Percentiles rank a stretch among this genome's conserved stretches.
Conservation (phyloP, 768 basidiomycete genomes). For the Sistotremastrum suecicum region DNA sequence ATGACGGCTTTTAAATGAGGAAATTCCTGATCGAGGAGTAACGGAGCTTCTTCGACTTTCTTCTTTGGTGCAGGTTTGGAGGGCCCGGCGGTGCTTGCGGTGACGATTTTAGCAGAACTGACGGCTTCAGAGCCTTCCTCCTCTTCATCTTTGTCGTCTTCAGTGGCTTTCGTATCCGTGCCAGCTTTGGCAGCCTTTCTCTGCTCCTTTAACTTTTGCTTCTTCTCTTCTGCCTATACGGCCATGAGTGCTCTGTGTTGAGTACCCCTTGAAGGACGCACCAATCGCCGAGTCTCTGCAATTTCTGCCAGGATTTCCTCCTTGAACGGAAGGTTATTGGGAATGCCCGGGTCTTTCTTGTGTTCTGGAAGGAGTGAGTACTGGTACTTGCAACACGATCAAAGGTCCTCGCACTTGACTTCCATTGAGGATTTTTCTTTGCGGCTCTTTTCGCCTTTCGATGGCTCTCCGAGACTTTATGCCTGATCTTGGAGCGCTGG, state of each 20-base stretch:
- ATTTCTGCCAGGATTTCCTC: conserved; percentile 89
- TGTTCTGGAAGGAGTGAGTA: conserved; percentile 32
- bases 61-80: conserved; percentile 13
- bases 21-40: conserved; percentile 48
- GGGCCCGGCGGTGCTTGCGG: conserved; percentile 13
- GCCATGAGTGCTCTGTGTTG: neutral
- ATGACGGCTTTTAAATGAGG: conserved; percentile 53
- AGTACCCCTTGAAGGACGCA: conserved; percentile 20
- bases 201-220: conserved; percentile 48
- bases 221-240: conserved; percentile 62
- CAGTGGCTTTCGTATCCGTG: conserved; percentile 15
- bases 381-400: conserved; percentile 1
- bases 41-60: conserved; percentile 43
- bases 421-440: conserved; percentile 78
- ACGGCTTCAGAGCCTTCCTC: conserved; percentile 7
- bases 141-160: conserved; percentile 17
- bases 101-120: conserved; percentile 3
- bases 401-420: conserved; percentile 50
- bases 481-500: conserved; percentile 55
- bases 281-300: conserved; percentile 63
- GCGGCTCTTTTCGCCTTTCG: conserved; percentile 63
- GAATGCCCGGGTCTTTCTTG: conserved; percentile 85
- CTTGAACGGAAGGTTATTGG: conserved; percentile 87
- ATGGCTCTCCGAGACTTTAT: conserved; percentile 61
- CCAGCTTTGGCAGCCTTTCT: conserved; percentile 33